These are phyloP conservation scores for Myxozyma nipponensis DNA, from an alignment of 805 yeast genomes.

Conservation along the genomic window DNA sequence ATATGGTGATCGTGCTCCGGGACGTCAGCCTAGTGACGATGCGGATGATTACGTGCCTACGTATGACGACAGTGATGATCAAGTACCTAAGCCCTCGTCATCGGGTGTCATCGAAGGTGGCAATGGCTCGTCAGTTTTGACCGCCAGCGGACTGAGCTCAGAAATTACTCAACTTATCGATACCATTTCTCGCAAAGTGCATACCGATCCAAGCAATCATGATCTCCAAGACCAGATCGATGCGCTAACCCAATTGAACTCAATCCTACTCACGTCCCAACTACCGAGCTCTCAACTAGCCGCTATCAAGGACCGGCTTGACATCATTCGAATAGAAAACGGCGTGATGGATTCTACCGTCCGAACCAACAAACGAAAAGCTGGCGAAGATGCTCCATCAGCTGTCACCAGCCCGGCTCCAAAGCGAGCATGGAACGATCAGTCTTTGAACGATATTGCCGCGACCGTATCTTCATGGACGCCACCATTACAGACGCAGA, in stretches of 20 bases:
- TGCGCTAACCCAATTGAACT: slow-evolving; percentile 25
- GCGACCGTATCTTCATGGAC: slow-evolving; percentile 8
- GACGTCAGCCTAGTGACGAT: neutral
- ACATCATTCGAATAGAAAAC: slow-evolving; percentile 11
- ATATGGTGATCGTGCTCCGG: neutral
- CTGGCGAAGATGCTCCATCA: neutral
- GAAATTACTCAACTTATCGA: slow-evolving; percentile 16
- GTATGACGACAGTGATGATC: neutral
- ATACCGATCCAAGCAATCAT: slow-evolving; percentile 14
- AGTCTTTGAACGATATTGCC: slow-evolving; percentile 1
- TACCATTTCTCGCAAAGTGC: slow-evolving; percentile 11
- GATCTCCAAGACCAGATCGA: slow-evolving; percentile 31
- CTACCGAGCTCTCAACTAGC: slow-evolving; percentile 24
- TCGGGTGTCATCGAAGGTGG: slow-evolving; percentile 2
- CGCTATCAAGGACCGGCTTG: slow-evolving; percentile 19
- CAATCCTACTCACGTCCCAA: slow-evolving; percentile 20
- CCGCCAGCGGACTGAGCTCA: slow-evolving; percentile 7
- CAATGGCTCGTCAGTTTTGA: slow-evolving; percentile 2
- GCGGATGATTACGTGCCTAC: neutral
- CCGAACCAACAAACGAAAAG: slow-evolving; percentile 15
- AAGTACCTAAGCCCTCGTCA: slow-evolving; percentile 1
- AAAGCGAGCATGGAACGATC: slow-evolving; percentile 17
- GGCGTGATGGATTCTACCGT: neutral
- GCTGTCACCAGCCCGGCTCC: slow-evolving; percentile 9
- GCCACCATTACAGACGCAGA: slow-evolving; percentile 15